phyloP scores from a whole-genome alignment of 345 rosid species.

The Salix suchowensis region DNA sequence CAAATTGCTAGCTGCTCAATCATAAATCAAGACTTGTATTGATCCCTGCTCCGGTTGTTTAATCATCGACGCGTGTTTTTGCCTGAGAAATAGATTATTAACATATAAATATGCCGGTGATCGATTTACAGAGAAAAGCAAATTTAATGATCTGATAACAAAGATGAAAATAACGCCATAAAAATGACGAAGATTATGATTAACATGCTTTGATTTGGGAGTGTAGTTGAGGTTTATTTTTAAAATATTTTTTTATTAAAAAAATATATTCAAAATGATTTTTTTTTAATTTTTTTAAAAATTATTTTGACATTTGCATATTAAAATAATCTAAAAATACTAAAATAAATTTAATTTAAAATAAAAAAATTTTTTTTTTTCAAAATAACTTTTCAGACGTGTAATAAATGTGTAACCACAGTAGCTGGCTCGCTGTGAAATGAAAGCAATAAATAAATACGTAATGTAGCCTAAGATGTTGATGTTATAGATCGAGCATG shows the following conservation, averaged over 20 bases:
- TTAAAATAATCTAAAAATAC: no score
- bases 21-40: neutral
- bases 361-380: no score
- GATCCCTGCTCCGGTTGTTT: neutral
- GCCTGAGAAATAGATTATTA: neutral
- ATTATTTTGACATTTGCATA: no score
- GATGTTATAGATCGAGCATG: neutral
- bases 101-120: neutral
- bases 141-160: neutral
- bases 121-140: neutral
- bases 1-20: neutral
- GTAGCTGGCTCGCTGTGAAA: neutral
- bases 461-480: neutral
- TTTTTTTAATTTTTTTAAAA: no score
- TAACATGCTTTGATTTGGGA: rapidly evolving
- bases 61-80: neutral
- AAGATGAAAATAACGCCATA: neutral
- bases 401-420: conserved; percentile 8
- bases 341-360: no score
- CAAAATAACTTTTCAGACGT: no score
- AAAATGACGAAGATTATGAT: neutral
- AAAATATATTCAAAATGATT: no score
- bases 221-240: no score
- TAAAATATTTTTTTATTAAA: no score
- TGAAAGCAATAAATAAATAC: neutral